phyloP scores from a whole-genome alignment of 805 yeast species.

The Barnettozyma wickerhamii region DNA sequence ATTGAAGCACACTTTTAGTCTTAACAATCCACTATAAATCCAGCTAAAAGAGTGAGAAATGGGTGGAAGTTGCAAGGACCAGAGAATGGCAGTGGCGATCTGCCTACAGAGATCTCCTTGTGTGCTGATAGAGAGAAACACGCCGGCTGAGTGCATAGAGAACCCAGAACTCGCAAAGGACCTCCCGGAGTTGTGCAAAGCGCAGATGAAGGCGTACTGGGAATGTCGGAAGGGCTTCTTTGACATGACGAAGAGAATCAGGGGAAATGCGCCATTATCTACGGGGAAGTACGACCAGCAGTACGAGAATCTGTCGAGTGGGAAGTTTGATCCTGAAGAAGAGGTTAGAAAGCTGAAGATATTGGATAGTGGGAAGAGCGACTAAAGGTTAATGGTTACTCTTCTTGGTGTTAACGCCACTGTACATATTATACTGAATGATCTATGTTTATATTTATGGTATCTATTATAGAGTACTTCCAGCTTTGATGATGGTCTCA shows the following conservation, averaged over 20 bases:
- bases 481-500: constrained; percentile 28
- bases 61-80: constrained; percentile 97
- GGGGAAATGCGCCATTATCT: constrained; percentile 91
- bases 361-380: constrained; percentile 46
- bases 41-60: no score
- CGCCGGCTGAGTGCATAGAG: constrained; percentile 83
- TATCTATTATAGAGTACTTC: background rate
- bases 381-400: background rate
- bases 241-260: constrained; percentile 85
- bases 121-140: constrained; percentile 83
- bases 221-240: constrained; percentile 90
- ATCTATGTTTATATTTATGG: no score
- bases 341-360: constrained; percentile 71
- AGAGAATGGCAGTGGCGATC: constrained; percentile 90
- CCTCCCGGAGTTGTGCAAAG: constrained; percentile 83
- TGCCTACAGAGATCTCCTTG: constrained; percentile 97
- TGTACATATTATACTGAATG: no score
- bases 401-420: no score
- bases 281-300: constrained; percentile 92
- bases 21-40: no score
- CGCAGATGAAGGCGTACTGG: constrained; percentile 78
- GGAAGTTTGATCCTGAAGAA: constrained; percentile 76
- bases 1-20: no score
- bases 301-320: constrained; percentile 70
- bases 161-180: constrained; percentile 72